These are phyloP conservation scores for Chlorociboria aeruginascens DNA, from an alignment of 495 filamentous ascomycete genomes.

Conservation along the genomic window DNA sequence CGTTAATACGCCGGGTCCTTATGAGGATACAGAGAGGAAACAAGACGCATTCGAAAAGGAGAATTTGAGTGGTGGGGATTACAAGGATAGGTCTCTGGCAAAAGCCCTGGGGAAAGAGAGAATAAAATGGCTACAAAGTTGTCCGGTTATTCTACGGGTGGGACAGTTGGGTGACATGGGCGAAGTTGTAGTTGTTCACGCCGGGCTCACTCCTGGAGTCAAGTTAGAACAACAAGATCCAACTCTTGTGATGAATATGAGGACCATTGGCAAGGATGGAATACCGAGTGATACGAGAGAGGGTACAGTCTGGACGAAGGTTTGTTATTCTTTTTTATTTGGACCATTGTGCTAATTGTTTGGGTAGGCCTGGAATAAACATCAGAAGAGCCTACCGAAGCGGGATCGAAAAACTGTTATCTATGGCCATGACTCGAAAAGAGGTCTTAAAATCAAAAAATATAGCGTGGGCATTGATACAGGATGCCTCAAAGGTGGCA, in stretches of 20 bases:
- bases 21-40: slow-evolving; percentile 4
- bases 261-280: slow-evolving; percentile 54
- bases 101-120: slow-evolving; percentile 44
- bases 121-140: slow-evolving; percentile 53
- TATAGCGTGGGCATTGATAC: slow-evolving; percentile 82
- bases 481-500: slow-evolving; percentile 62
- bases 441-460: slow-evolving; percentile 49
- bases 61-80: slow-evolving; percentile 27
- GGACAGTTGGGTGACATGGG: slow-evolving; percentile 44
- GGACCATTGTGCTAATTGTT: slow-evolving; percentile 3
- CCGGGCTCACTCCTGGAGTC: slow-evolving; percentile 65
- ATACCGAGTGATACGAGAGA: slow-evolving; percentile 44
- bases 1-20: slow-evolving; percentile 5
- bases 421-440: slow-evolving; percentile 78
- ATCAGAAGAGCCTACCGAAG: slow-evolving; percentile 27
- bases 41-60: slow-evolving; percentile 12
- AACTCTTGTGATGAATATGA: slow-evolving; percentile 82
- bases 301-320: slow-evolving; percentile 57
- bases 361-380: slow-evolving; percentile 42
- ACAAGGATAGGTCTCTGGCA: slow-evolving; percentile 29
- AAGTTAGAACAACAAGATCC: slow-evolving; percentile 65
- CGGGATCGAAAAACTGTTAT: slow-evolving; percentile 39
- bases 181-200: slow-evolving; percentile 68
- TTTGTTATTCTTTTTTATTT: slow-evolving; percentile 22
- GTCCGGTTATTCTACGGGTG: slow-evolving; percentile 64